Base-by-base conservation (phyloP, 768 basidiomycete genomes). In the Trametes meyenii region DNA sequence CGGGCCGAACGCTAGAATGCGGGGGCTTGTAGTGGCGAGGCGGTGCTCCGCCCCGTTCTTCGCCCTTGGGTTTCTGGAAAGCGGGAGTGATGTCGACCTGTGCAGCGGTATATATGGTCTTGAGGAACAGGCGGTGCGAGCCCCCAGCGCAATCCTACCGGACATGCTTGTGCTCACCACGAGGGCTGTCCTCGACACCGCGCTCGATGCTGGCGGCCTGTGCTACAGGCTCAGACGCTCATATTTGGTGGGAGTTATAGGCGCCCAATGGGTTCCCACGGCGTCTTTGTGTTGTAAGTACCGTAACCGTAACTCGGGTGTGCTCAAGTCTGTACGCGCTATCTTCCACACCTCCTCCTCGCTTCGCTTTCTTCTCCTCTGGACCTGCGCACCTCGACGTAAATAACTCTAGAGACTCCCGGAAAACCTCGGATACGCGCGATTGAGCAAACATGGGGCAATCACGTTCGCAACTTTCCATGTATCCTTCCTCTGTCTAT, bases 371-470 rank as follows among this genome's bases (percentile, higher is more conserved):
- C 8, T 44, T 50, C 64, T 26, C 52, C 26, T 42, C 43, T 55
- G 39, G 44, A 35, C 54, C 38, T 59, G 33, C 39, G 13, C 26
- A n/a, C 1, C 6, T 16, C 46, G 5, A 17, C 35, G 8, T 10
- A 10, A 33, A 23, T 13, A 14, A 14, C 39, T 5, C 23, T 40
- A 21, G 36, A 39, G 16, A 26, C 29, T 10, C 7, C 44, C 3
- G 36, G 19, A 55, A 26, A 14, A 26, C 29, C 29, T 33, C 29
- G 45, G 14, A 45, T 50, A 49, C 48, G 5, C 45, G 43, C 60
- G 54, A 60, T 56, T 67, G 51, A 68, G 39, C 71, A 75, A 69
- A 56, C 72, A 91, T 92, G 91, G 91, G 91, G 75, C 91, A 92
- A 83, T 83, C 90, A 81, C 89, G 90, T 93, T 73, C 64, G 88